phyloP scores from a whole-genome alignment of 441 rosid genomes.

The Populus hybrid region DNA sequence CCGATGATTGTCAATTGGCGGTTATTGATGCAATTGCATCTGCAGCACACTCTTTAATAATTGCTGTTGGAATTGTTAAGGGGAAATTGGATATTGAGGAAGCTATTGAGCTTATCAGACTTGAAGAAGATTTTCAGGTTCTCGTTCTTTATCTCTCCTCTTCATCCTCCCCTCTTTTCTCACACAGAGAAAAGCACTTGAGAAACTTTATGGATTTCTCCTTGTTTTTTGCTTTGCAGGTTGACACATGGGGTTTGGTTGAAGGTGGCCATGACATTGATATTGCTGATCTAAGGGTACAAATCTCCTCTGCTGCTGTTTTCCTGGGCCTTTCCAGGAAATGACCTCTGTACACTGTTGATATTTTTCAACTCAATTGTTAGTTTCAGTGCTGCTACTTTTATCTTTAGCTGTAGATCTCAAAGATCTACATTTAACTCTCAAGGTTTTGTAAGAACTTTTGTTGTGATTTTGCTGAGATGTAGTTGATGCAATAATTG shows the following conservation, averaged over 20 bases:
- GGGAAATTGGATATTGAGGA: constrained; percentile 86
- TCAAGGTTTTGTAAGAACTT: constrained; percentile 8
- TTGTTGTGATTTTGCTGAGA: background rate
- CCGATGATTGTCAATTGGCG: constrained; percentile 82
- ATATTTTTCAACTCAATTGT: constrained; percentile 3
- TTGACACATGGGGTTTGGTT: constrained; percentile 91
- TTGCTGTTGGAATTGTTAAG: constrained; percentile 60
- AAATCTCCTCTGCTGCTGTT: constrained; percentile 78
- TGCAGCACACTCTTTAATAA: constrained; percentile 77
- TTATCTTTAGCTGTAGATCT: constrained; percentile 24
- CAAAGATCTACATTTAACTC: background rate
- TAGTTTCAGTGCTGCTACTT: background rate
- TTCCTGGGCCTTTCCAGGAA: constrained; percentile 80
- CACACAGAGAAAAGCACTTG: background rate
- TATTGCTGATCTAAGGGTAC: constrained; percentile 93
- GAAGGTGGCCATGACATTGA: constrained; percentile 98
- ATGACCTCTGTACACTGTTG: constrained; percentile 18
- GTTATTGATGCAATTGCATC: constrained; percentile 88
- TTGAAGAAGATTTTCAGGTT: constrained; percentile 99
- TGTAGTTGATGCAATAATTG: background rate
- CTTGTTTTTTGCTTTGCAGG: constrained; percentile 38
- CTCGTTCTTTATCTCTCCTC: background rate
- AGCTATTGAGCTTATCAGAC: constrained; percentile 81
- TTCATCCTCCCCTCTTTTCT: background rate
- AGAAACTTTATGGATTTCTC: background rate